Conservation (phyloP, 768 basidiomycete species). For the Dendrothele bispora region DNA sequence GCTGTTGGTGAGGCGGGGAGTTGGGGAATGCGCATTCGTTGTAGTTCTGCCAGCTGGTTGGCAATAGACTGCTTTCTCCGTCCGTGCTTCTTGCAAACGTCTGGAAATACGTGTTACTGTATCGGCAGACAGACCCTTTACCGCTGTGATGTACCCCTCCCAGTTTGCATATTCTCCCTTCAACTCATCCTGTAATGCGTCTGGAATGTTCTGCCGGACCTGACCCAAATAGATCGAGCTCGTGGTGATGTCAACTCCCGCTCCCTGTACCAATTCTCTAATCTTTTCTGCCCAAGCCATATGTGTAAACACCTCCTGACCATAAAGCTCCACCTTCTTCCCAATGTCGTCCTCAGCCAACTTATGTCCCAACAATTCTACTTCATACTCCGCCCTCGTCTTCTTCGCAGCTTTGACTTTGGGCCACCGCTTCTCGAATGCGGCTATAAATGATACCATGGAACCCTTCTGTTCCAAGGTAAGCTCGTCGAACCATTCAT, state of each 20-base stretch:
- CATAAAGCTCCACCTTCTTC: not conserved
- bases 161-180: not conserved
- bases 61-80: not conserved
- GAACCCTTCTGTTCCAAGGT: not conserved
- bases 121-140: not conserved
- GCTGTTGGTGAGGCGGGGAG: not conserved
- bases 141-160: not conserved
- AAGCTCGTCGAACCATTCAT: not conserved
- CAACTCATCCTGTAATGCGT: not conserved
- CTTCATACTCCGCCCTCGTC: not conserved
- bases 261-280: not conserved
- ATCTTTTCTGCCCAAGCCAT: constrained; percentile 1
- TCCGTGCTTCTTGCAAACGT: not conserved
- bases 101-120: not conserved
- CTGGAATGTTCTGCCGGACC: not conserved
- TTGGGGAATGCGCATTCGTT: not conserved
- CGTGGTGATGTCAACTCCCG: not conserved
- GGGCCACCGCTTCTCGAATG: not conserved
- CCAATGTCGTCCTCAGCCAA: not conserved
- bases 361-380: not conserved
- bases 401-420: not conserved
- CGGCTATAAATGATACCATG: not conserved
- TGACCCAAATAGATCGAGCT: not conserved
- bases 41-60: too few species aligned
- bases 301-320: not conserved